A percentile compares a stretch with the other conserved stretches of the same genome.
phyloP scores from a whole-genome alignment of 768 basidiomycete genomes.

The Gautieria morchelliformis region DNA sequence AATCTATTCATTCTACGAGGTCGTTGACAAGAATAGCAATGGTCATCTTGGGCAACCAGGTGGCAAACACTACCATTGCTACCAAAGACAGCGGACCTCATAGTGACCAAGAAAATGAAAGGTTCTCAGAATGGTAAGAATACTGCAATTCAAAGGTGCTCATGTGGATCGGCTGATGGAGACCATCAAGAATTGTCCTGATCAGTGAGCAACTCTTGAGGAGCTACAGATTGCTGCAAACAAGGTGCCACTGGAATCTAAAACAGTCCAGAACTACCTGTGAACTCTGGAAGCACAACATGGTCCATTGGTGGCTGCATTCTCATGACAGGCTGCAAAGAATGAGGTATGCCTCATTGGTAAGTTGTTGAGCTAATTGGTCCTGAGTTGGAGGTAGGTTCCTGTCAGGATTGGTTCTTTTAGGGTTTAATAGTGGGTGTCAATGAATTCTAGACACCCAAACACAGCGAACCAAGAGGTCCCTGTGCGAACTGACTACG shows the following conservation, averaged over 20 bases:
- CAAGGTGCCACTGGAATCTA: neutral
- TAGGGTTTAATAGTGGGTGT: no score
- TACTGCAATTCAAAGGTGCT: neutral
- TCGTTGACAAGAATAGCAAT: no score
- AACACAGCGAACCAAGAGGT: no score
- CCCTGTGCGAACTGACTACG: no score
- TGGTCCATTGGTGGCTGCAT: neutral
- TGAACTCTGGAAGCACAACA: neutral
- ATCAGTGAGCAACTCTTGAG: neutral
- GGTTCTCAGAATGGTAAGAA: neutral
- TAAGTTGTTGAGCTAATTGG: neutral
- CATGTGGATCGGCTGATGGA: neutral
- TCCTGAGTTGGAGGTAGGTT: no score
- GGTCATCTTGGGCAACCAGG: no score
- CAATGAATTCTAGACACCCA: no score
- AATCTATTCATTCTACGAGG: no score
- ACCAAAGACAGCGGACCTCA: conserved; percentile 12
- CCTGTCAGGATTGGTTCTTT: no score
- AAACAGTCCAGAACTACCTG: neutral
- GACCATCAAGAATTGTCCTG: neutral
- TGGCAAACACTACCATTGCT: conserved; percentile 16
- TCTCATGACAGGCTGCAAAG: neutral
- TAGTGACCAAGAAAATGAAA: conserved; percentile 8
- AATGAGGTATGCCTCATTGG: neutral
- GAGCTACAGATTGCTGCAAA: neutral